These are phyloP conservation scores for Arabidopsis hybrid DNA, from an alignment of 441 rosid species.

Conservation along the genomic window DNA sequence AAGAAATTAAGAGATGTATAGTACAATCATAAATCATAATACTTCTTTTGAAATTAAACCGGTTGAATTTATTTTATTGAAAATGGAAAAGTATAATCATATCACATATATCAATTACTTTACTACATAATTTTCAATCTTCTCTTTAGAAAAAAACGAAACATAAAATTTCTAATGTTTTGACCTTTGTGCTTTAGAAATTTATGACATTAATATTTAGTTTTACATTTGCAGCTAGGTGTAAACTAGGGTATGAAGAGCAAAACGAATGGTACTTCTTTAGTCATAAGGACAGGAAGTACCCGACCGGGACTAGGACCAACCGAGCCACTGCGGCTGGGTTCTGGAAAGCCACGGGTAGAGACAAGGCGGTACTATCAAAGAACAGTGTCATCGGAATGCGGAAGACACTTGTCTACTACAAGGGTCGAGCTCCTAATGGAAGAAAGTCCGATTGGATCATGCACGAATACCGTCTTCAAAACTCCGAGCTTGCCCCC, in stretches of 20 bases:
- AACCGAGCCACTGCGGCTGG: constrained; percentile 91
- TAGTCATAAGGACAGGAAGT: constrained; percentile 93
- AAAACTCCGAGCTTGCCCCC: constrained; percentile 69
- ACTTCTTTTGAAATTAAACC: constrained; percentile 32
- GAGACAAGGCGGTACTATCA: constrained; percentile 87
- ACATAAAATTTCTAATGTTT: no score
- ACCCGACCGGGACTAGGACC: constrained; percentile 89
- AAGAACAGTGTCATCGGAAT: constrained; percentile 80
- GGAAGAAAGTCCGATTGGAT: constrained; percentile 93
- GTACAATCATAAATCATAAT: constrained; percentile 41
- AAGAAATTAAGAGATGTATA: constrained; percentile 6
- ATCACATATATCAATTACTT: background rate
- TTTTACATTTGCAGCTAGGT: constrained; percentile 57
- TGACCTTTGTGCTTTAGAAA: background rate
- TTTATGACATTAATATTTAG: constrained; percentile 22
- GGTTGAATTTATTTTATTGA: constrained; percentile 8
- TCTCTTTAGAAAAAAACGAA: no score
- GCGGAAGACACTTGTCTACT: constrained; percentile 94
- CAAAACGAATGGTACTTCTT: constrained; percentile 96
- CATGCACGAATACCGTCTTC: constrained; percentile 93
- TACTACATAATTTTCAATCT: no score
- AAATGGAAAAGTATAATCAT: constrained; percentile 26
- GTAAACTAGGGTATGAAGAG: constrained; percentile 78
- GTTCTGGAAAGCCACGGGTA: constrained; percentile 98
- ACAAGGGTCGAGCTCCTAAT: constrained; percentile 92